Percentiles rank a stretch among this genome's conserved stretches.
Evolutionary conservation across 768 basidiomycete species (phyloP).

Genomic region (Serendipita vermifera): DNA sequence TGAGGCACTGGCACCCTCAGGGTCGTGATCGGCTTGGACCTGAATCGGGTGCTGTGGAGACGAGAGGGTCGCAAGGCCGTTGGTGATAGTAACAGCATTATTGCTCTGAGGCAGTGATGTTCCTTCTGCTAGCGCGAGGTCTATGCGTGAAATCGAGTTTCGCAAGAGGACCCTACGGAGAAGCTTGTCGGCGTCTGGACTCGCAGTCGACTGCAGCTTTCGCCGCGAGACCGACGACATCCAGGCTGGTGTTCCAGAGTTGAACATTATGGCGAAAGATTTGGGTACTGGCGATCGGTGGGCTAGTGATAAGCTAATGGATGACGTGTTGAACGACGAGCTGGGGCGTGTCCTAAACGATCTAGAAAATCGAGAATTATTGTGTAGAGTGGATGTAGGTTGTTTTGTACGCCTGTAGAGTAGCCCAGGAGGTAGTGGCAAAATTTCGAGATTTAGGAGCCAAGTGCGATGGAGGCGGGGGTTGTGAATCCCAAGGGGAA

Average conservation of each 20-base stretch:
- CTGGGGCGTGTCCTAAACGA: constrained; percentile 32
- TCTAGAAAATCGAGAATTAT: not conserved
- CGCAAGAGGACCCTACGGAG: constrained; percentile 81
- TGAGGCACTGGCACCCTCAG: constrained; percentile 32
- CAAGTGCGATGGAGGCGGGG: no score
- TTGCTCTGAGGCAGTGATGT: constrained; percentile 26
- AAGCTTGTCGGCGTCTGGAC: constrained; percentile 57
- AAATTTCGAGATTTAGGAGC: no score
- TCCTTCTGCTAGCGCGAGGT: constrained; percentile 8
- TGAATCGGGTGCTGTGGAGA: constrained; percentile 24
- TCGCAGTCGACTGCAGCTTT: constrained; percentile 15
- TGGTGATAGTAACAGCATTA: constrained; percentile 17
- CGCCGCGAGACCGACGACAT: constrained; percentile 44
- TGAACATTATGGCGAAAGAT: not conserved
- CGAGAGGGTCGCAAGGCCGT: constrained; percentile 6
- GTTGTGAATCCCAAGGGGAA: no score
- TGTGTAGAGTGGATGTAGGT: no score
- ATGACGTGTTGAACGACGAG: constrained; percentile 32
- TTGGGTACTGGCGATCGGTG: not conserved
- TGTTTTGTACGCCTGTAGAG: no score
- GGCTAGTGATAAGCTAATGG: not conserved
- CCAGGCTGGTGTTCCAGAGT: constrained; percentile 26
- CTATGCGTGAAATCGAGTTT: constrained; percentile 52
- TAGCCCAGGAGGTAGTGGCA: no score
- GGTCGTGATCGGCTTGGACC: constrained; percentile 14